Evolutionary conservation across 805 yeast genomes (phyloP), one percentile per base, ranked within the genome.

Genomic region (Barnettozyma californica): DNA sequence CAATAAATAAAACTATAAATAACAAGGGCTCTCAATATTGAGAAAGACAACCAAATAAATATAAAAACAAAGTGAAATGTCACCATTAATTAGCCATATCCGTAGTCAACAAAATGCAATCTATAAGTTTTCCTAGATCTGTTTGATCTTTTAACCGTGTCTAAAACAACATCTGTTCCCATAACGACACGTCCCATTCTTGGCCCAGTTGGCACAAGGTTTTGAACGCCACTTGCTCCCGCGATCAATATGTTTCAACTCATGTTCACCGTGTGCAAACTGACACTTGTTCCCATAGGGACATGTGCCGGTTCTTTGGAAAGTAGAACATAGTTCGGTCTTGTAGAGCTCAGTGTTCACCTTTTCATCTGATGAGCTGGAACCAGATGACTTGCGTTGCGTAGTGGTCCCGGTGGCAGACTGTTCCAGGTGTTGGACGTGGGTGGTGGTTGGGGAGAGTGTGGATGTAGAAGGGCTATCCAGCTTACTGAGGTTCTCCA

Each of bases 231-330:
- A 90, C 62, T 89, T 90, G 47, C 83, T 80, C 10, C 90, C 83
- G 51, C 92, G 75, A 51, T 81, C 83, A 41, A 88, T 82, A 11
- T 67, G 57, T 65, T 87, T 87, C 58, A 90, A 71, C 65, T 90
- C 97, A 47, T 76, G 69, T 36, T 77, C 73, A 18, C 97, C 97
- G 62, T 90, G 97, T 6, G 97, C 97, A 74, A 90, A 90, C 69
- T 90, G 97, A 66, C 97, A 90, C 70, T 90, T 90, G 55, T 78
- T 76, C 2, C 95, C 96, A 64, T 90, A 90, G 14, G 95, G 96
- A 65, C 97, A 90, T 45, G 65, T 60, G 21, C 87, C 86, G 54
- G 80, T 76, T 58, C 78, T 80, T 61, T 81, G 78, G 63, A 75
- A 90, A 23, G 91, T 83, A 36, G 83, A 84, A 66, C 97, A 90